Conservation (phyloP, 192 early-diverging fungal species). For the Coemansia javaensis region DNA sequence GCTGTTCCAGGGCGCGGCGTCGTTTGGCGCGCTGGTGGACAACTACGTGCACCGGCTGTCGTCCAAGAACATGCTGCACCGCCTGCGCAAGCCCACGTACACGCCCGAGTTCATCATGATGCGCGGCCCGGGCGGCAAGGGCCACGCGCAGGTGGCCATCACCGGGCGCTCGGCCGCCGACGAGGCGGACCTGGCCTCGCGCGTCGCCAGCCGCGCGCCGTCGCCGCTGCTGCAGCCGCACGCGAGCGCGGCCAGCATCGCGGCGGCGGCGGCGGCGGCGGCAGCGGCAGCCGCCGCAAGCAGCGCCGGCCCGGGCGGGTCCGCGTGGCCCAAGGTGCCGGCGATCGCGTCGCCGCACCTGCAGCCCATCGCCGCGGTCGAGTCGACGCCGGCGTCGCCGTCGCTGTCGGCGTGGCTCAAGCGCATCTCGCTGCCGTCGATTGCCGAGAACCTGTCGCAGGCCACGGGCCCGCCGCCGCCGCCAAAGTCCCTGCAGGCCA, state of each 20-base stretch:
- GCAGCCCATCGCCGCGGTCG: slow-evolving; percentile 37
- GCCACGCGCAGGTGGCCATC: slow-evolving; percentile 74
- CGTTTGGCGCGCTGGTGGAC: slow-evolving; percentile 74
- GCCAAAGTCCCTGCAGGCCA: slow-evolving; percentile 71
- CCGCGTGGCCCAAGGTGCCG: slow-evolving; percentile 38
- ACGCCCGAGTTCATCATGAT: slow-evolving; percentile 93
- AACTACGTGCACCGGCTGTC: slow-evolving; percentile 72
- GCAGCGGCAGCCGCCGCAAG: neutral
- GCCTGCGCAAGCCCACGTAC: slow-evolving; percentile 57
- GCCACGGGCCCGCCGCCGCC: slow-evolving; percentile 50
- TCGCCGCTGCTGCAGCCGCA: slow-evolving; percentile 48
- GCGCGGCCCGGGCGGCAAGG: slow-evolving; percentile 85
- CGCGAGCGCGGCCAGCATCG: slow-evolving; percentile 13
- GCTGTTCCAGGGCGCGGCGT: slow-evolving; percentile 90
- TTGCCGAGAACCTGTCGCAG: slow-evolving; percentile 50
- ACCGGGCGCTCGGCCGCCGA: slow-evolving; percentile 37
- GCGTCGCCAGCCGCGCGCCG: slow-evolving; percentile 29
- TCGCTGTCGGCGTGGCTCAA: slow-evolving; percentile 50
- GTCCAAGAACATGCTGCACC: slow-evolving; percentile 59
- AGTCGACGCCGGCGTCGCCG: slow-evolving; percentile 47
- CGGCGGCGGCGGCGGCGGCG: slow-evolving; percentile 10
- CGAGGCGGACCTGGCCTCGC: slow-evolving; percentile 31
- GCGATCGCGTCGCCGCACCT: slow-evolving; percentile 44
- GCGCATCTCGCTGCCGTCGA: slow-evolving; percentile 53
- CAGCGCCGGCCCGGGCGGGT: neutral